Conservation (phyloP, 345 rosid genomes). For the Raphanus raphanistrum region DNA sequence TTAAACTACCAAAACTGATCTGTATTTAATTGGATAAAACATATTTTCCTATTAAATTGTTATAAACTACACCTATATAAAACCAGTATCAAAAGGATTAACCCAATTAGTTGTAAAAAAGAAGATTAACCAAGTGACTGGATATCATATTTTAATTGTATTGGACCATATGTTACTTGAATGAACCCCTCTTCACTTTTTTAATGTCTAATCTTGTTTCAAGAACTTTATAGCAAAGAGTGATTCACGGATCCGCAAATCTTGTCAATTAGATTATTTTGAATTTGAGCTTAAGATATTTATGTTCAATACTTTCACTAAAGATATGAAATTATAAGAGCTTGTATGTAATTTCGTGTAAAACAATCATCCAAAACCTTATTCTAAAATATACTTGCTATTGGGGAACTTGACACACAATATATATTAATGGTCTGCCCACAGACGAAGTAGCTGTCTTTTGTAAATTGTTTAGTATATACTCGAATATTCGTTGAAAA, state of each 20-base stretch:
- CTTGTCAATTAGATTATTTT: neutral
- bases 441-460: slow-evolving; percentile 18
- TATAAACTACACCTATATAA: neutral
- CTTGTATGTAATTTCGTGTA: neutral
- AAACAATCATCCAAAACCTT: neutral
- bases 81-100: neutral
- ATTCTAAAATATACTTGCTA: neutral
- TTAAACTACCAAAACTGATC: neutral
- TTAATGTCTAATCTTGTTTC: neutral
- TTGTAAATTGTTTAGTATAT: neutral
- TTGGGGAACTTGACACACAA: neutral
- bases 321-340: neutral
- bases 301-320: neutral
- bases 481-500: neutral
- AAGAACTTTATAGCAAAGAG: neutral
- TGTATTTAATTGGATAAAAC: neutral
- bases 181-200: neutral
- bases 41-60: neutral
- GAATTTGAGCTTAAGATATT: neutral
- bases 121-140: neutral
- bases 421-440: slow-evolving; percentile 4
- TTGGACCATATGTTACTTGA: neutral
- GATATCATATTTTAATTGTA: neutral
- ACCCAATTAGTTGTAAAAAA: no score
- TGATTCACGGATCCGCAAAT: neutral